Conservation (phyloP, 1,284 basidiomycete species). For the Pascua sp. region DNA sequence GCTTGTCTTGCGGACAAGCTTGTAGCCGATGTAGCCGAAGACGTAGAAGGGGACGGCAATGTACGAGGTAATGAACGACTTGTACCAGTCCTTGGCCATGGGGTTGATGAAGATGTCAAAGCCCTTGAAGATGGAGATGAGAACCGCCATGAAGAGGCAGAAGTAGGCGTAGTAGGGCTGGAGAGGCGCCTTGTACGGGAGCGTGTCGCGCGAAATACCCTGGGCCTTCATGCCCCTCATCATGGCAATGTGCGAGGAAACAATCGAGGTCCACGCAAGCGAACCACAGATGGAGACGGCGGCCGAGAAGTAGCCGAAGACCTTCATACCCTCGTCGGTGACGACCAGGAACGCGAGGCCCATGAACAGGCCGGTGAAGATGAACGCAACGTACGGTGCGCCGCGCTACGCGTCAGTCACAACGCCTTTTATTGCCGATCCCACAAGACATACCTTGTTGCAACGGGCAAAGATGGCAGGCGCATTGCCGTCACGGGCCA, state of each 20-base stretch:
- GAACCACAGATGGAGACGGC: constrained; percentile 67
- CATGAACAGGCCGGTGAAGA: constrained; percentile 44
- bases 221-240: constrained; percentile 65
- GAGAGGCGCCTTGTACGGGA: constrained; percentile 54
- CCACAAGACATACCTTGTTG: constrained; percentile 15
- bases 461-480: constrained; percentile 54
- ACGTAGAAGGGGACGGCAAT: constrained; percentile 55
- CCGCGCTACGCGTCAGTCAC: constrained; percentile 28
- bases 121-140: constrained; percentile 65
- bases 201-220: constrained; percentile 57
- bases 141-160: constrained; percentile 57
- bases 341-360: constrained; percentile 42
- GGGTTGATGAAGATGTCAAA: constrained; percentile 58
- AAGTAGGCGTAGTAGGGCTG: constrained; percentile 49
- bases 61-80: constrained; percentile 60
- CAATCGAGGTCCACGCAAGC: constrained; percentile 68
- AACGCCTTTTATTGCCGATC: background rate
- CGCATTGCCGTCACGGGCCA: constrained; percentile 56
- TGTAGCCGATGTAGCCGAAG: constrained; percentile 60
- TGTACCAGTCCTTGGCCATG: constrained; percentile 44
- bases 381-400: constrained; percentile 51
- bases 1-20: constrained; percentile 56
- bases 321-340: constrained; percentile 36
- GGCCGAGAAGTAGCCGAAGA: constrained; percentile 68
- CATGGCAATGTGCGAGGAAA: constrained; percentile 65